Evolutionary conservation across 495 filamentous ascomycete species (phyloP).

Genomic region (Alectoria sarmentosa): DNA sequence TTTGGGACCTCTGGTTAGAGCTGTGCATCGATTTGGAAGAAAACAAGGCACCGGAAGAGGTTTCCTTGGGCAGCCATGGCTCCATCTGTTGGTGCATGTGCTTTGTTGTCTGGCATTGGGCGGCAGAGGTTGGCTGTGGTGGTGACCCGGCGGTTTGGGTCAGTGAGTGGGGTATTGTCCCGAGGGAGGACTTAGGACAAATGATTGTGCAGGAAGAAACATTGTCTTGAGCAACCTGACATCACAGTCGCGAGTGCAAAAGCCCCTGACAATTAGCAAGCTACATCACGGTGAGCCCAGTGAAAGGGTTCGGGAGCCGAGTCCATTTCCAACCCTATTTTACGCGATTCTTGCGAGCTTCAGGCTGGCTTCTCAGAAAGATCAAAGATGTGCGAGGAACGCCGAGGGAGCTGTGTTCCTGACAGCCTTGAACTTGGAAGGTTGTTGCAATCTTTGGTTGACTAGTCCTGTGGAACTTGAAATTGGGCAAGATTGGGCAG

Average conservation of each 20-base stretch:
- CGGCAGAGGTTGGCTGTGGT: conserved; percentile 6
- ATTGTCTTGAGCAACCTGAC: not conserved
- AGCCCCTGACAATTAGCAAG: not conserved
- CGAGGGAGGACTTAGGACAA: not conserved
- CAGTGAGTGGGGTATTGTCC: not conserved
- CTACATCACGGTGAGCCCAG: not conserved
- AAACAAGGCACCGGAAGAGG: not conserved
- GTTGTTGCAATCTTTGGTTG: not conserved
- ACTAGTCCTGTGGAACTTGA: not conserved
- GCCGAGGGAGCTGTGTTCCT: not conserved
- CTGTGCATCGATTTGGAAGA: conserved; percentile 16
- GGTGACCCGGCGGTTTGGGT: conserved; percentile 4
- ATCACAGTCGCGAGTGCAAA: not conserved
- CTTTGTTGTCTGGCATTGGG: conserved; percentile 7
- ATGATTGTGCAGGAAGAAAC: not conserved
- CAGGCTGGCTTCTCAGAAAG: not conserved
- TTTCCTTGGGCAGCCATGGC: conserved; percentile 13
- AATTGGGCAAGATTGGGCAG: not conserved
- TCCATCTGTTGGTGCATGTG: conserved; percentile 18
- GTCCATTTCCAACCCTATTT: not conserved
- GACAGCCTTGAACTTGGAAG: conserved; percentile 1
- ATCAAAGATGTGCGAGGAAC: not conserved
- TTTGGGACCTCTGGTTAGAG: conserved; percentile 29
- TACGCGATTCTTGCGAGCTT: not conserved
- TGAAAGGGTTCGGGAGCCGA: not conserved